Conservation (phyloP, 1,284 basidiomycete genomes). For the Pascua sp. region DNA sequence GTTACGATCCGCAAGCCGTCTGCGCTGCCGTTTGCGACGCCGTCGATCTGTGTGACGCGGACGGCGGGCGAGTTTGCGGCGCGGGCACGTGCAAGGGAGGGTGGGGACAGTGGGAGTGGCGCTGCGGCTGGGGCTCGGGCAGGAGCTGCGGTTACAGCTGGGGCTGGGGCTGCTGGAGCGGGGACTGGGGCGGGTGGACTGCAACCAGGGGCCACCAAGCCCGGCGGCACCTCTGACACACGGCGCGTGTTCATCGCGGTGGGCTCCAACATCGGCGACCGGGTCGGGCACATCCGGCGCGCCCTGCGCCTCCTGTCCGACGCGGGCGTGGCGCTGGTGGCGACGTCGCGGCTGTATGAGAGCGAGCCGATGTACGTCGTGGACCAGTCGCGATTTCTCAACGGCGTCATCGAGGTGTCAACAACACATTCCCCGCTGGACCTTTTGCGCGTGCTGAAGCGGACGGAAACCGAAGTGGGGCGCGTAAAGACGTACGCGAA, state of each 20-base stretch:
- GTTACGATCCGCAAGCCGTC: slow-evolving; percentile 72
- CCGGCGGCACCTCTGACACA: background rate
- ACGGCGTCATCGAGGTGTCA: slow-evolving; percentile 81
- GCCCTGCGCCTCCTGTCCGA: slow-evolving; percentile 55
- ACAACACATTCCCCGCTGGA: slow-evolving; percentile 65
- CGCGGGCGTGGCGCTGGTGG: slow-evolving; percentile 55
- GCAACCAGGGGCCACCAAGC: background rate
- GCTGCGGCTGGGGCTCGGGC: background rate
- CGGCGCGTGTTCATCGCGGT: slow-evolving; percentile 65
- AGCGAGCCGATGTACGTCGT: slow-evolving; percentile 92
- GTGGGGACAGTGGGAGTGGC: background rate
- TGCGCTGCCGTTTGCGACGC: slow-evolving; percentile 68
- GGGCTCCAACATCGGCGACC: slow-evolving; percentile 87
- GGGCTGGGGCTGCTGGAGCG: too few relatives aligned
- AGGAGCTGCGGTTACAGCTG: too few relatives aligned
- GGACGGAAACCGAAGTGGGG: slow-evolving; percentile 71
- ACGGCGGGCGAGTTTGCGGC: slow-evolving; percentile 48
- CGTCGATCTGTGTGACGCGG: slow-evolving; percentile 62
- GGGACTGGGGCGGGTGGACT: background rate
- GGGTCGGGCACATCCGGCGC: slow-evolving; percentile 74
- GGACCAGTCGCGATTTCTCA: slow-evolving; percentile 85
- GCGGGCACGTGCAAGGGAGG: slow-evolving; percentile 2
- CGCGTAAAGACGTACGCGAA: slow-evolving; percentile 77
- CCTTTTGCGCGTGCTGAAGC: slow-evolving; percentile 68
- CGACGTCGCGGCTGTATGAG: slow-evolving; percentile 91